Evolutionary conservation across 495 filamentous ascomycete species (phyloP).

Genomic region (Pyrenopolyporus hunteri): DNA sequence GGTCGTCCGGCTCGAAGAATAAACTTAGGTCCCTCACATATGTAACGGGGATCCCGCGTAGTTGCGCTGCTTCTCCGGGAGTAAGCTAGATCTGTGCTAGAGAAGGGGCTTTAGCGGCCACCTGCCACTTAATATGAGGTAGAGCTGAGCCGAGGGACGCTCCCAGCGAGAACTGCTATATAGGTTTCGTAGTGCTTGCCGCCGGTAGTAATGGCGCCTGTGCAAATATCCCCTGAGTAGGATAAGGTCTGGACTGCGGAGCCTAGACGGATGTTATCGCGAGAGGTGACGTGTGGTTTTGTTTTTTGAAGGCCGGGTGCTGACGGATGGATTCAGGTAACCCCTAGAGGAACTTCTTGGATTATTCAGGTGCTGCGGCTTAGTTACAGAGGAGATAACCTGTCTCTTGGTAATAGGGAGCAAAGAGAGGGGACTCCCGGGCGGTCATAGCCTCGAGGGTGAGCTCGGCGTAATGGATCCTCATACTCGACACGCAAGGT

Average conservation of each 20-base stretch:
- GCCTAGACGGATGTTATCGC: conserved; percentile 46
- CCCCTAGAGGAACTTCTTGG: conserved; percentile 51
- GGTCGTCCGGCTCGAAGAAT: conserved; percentile 64
- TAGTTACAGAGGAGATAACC: conserved; percentile 61
- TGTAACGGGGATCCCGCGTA: conserved; percentile 61
- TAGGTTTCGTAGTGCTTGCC: conserved; percentile 22
- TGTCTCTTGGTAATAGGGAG: conserved; percentile 60
- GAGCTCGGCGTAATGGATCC: conserved; percentile 59
- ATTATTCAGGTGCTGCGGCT: conserved; percentile 53
- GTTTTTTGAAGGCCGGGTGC: conserved; percentile 43
- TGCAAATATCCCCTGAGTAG: conserved; percentile 28
- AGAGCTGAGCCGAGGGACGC: conserved; percentile 36
- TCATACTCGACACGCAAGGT: conserved; percentile 63
- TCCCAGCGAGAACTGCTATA: conserved; percentile 33
- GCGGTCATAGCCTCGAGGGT: conserved; percentile 46
- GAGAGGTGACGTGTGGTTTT: conserved; percentile 46
- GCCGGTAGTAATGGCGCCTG: conserved; percentile 14
- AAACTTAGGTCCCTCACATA: conserved; percentile 63
- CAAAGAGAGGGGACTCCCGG: conserved; percentile 50
- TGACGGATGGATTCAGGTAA: conserved; percentile 51
- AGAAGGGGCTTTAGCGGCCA: conserved; percentile 58
- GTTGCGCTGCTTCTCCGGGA: conserved; percentile 53
- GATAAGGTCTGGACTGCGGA: conserved; percentile 29
- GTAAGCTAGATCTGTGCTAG: conserved; percentile 62
- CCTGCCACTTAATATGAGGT: conserved; percentile 41